These are phyloP conservation scores for Penicillium tannophilum DNA, from an alignment of 495 filamentous ascomycete genomes.

Conservation along the genomic window DNA sequence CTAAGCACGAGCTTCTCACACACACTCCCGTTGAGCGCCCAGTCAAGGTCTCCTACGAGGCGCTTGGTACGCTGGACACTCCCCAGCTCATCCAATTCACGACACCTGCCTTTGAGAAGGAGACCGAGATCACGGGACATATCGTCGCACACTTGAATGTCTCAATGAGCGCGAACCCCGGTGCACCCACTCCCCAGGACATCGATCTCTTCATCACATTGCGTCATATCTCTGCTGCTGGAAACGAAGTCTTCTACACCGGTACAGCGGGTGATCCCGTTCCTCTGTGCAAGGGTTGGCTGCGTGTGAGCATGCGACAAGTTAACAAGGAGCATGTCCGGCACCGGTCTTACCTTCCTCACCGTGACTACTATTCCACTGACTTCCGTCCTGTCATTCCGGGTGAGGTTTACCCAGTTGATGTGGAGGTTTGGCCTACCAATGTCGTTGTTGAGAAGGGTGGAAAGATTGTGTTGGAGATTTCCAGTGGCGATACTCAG, in stretches of 20 bases:
- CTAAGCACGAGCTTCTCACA: conserved; percentile 47
- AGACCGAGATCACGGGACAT: conserved; percentile 69
- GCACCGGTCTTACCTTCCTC: conserved; percentile 54
- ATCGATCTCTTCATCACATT: conserved; percentile 66
- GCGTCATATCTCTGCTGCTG: conserved; percentile 57
- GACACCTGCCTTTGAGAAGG: conserved; percentile 53
- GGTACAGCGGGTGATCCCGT: conserved; percentile 50
- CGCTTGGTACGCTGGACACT: conserved; percentile 44
- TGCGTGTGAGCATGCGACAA: conserved; percentile 57
- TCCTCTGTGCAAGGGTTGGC: conserved; percentile 40
- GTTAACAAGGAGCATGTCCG: conserved; percentile 50
- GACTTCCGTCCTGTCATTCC: conserved; percentile 57
- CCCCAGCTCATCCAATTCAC: conserved; percentile 49
- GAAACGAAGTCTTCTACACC: conserved; percentile 67
- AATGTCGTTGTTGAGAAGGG: conserved; percentile 60
- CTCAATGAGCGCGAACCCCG: conserved; percentile 48
- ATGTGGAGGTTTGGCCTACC: conserved; percentile 71
- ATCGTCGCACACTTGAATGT: conserved; percentile 63
- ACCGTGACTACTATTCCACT: conserved; percentile 60
- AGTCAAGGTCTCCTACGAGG: conserved; percentile 53
- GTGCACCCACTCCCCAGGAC: conserved; percentile 43
- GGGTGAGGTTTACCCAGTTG: conserved; percentile 60
- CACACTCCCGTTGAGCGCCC: conserved; percentile 58
- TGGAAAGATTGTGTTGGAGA: conserved; percentile 44
- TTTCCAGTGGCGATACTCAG: conserved; percentile 61